These are phyloP conservation scores for Bipolaris cookei DNA, from an alignment of 2,329 filamentous ascomycete genomes.

Conservation along the genomic window DNA sequence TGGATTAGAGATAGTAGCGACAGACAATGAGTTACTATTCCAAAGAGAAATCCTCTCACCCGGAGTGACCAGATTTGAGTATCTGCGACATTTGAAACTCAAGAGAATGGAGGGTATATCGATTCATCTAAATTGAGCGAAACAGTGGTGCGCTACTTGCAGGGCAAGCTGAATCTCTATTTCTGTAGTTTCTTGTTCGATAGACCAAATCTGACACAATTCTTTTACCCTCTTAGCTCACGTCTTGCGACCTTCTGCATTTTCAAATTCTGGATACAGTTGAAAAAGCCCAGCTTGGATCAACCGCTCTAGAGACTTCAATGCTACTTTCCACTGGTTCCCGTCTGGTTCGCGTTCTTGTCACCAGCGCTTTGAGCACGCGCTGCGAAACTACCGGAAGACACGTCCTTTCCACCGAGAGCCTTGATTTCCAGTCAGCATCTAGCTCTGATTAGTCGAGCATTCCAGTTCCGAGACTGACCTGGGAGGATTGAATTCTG, in stretches of 20 bases:
- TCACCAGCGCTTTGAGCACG: conserved; percentile 3
- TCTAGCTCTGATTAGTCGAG: not conserved
- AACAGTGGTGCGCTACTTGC: not conserved
- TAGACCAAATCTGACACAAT: not conserved
- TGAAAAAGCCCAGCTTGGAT: not conserved
- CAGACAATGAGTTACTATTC: not conserved
- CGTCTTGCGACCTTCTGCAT: not conserved
- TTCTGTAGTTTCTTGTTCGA: not conserved
- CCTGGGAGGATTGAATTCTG: conserved; percentile 6
- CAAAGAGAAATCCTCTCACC: not conserved
- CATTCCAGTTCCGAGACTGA: not conserved
- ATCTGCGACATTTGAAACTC: not conserved
- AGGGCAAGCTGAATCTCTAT: not conserved
- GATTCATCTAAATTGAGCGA: not conserved
- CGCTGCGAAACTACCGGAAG: conserved; percentile 4
- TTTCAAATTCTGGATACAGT: not conserved
- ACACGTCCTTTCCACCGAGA: conserved; percentile 6
- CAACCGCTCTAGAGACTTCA: not conserved
- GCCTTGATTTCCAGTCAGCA: conserved; percentile 1
- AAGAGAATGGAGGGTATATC: not conserved
- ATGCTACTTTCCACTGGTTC: no score
- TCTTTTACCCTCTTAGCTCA: not conserved
- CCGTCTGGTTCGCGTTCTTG: not conserved
- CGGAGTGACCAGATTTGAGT: not conserved
- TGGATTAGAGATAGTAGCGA: not conserved